Conservation (phyloP, 1,284 basidiomycete genomes). For the Volvariella surrecta region DNA sequence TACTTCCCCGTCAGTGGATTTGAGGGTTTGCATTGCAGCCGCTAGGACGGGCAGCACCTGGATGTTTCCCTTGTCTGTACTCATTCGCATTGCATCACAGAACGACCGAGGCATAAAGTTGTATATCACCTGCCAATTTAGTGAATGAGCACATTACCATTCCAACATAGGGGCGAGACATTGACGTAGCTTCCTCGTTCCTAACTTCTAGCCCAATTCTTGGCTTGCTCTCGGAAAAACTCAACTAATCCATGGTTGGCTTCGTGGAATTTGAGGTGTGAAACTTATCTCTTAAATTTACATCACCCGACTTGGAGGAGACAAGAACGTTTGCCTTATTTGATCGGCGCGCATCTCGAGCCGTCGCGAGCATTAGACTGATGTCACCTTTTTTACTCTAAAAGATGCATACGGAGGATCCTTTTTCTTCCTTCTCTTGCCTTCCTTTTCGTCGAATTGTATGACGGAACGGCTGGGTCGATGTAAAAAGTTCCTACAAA, state of each 20-base stretch:
- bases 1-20: slow-evolving; percentile 7
- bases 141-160: not conserved
- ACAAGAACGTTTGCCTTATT: slow-evolving; percentile 25
- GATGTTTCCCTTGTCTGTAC: slow-evolving; percentile 24
- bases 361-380: slow-evolving; percentile 24
- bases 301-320: slow-evolving; percentile 23
- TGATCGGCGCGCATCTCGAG: slow-evolving; percentile 16
- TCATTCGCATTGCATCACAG: slow-evolving; percentile 29
- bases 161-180: too few species aligned
- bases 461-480: slow-evolving; percentile 21
- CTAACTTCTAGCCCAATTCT: slow-evolving; percentile 27
- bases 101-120: slow-evolving; percentile 29
- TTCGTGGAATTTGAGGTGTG: too few species aligned
- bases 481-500: slow-evolving; percentile 30
- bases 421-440: slow-evolving; percentile 13
- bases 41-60: slow-evolving; percentile 25
- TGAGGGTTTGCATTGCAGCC: slow-evolving; percentile 24
- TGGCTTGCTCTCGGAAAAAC: slow-evolving; percentile 19
- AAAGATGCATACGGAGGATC: slow-evolving; percentile 28
- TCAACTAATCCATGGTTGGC: too few species aligned
- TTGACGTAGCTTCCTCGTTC: slow-evolving; percentile 24
- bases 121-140: slow-evolving; percentile 22
- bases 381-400: slow-evolving; percentile 28
- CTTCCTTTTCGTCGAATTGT: slow-evolving; percentile 11
- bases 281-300: slow-evolving; percentile 27